Base-by-base conservation (phyloP, 2,329 filamentous ascomycete genomes). In the Fusarium lateritium region DNA sequence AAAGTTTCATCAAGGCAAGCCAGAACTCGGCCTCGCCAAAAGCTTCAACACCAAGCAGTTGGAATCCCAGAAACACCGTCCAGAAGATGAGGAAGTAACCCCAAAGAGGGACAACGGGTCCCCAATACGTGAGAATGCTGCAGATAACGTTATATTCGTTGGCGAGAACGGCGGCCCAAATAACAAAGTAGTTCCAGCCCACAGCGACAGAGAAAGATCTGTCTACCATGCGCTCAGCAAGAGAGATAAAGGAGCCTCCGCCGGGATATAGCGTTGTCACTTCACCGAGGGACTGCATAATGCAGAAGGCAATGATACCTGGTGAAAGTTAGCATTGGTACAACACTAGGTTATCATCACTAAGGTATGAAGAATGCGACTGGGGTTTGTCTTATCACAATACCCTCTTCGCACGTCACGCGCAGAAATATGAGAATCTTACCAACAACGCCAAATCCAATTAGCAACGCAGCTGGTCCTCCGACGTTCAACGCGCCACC, bases 1-100 rank as follows among this genome's bases (percentile, higher is more conserved):
- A 76, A 7, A 94, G 85, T 75, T 94, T 94, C 75, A 94, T 79
- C 17, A 91, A 84, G 1, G 91, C 90, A 58, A 94, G 86, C 91
- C 91, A 94, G 75, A 94, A 94, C 75, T 95, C 92, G 11, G 91
- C 88, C 75, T 94, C 92, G 15, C 92, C 92, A 75, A 94, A 94
- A 5, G 90, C 88, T 71, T 90, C 88, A 2, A 94, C 89, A 2
- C 91, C 91, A 2, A 94, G 81, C 34, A 94, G 83, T 73, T 94
- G 92, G 61, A 94, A 88, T 0, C 80, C 83, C 1, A 90, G 83
- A 67, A 94, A 92, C 0, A 88, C 79, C n/a, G 89, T 86, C 89
- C 91, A 94, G 70, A 94, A 89, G n/a, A 94, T 85, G 31, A 91
- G 81, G 61, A 94, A 93, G 75, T 84, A 94, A 63, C 83, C 91